Base-by-base conservation (phyloP, 1,284 basidiomycete genomes). In the Vanrija humicola region DNA sequence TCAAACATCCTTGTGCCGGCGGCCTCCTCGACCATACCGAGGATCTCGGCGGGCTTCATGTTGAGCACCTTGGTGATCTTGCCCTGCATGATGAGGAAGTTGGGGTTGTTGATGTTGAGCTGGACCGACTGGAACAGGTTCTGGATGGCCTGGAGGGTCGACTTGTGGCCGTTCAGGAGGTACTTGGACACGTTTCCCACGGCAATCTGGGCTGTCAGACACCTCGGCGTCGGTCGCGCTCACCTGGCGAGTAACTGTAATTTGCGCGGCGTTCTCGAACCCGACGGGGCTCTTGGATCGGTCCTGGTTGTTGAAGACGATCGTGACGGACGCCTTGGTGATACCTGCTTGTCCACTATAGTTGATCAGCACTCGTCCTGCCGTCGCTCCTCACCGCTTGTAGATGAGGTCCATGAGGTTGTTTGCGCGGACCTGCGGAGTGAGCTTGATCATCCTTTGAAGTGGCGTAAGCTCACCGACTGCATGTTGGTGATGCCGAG, bases 81-180 rank as follows among this genome's bases (percentile, higher is more conserved):
- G 46, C 96, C 96, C 78, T 99, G 96, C 94, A 98, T 98, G 76
- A 98, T 98, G 59, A 99, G 82, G 79, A 98, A 98, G 74, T 98
- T 98, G 46, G 96, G 96, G 75, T 98, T 98, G 79, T 98, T 99
- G 82, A 99, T 98, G 76, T 98, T 98, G 66, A 99, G 85, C 76
- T 98, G 94, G 0, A 98, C 93, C 39, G 90, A 89, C 74, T 98
- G 96, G 71, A 99, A 98, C 40, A 98, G 82, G 48, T 87, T 90
- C 68, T 97, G 95, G 2, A 99, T 85, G 0, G 82, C 82, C 60
- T 91, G 86, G 63, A 97, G 91, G 6, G 87, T 87, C 3, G 92
- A 83, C 71, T 95, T 96, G 80, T 98, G 96, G 0, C 96, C 96
- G 69, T 98, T 98, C 54, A 98, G 79, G 12, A 99, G 84, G 77